Percentiles rank a stretch among this genome's conserved stretches.
Conservation (phyloP, 441 rosid species). For the Monsonia emarginata region DNA sequence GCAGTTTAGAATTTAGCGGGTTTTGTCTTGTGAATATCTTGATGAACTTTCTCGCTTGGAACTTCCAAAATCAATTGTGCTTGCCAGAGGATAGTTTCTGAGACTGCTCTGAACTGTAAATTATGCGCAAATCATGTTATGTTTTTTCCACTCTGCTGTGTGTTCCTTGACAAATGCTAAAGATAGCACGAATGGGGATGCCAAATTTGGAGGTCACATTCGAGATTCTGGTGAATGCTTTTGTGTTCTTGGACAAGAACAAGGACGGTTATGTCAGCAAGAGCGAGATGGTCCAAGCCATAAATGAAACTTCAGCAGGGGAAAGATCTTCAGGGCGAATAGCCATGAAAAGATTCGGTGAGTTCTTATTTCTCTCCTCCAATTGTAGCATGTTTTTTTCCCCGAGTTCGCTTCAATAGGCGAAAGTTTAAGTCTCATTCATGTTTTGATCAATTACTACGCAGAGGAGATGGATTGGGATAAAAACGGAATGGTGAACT, state of each 20-base stretch:
- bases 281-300: conserved; percentile 73
- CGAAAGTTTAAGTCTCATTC: neutral
- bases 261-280: conserved; percentile 83
- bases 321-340: conserved; percentile 74
- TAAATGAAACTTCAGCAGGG: conserved; percentile 58
- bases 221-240: conserved; percentile 70
- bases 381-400: no score
- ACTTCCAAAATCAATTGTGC: no score
- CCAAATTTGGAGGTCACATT: conserved; percentile 72
- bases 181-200: conserved; percentile 60
- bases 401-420: neutral
- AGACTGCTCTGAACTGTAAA: no score
- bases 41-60: no score
- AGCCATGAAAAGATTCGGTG: conserved; percentile 92
- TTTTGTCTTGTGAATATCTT: no score
- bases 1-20: neutral
- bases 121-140: neutral
- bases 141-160: neutral
- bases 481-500: conserved; percentile 69
- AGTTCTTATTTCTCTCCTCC: neutral
- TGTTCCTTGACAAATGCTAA: conserved; percentile 37
- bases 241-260: conserved; percentile 79
- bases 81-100: no score
- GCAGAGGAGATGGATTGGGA: conserved; percentile 99
- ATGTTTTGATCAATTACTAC: conserved; percentile 4